Conservation (phyloP, 148 eudicot species). For the Chenopodium quinoa region DNA sequence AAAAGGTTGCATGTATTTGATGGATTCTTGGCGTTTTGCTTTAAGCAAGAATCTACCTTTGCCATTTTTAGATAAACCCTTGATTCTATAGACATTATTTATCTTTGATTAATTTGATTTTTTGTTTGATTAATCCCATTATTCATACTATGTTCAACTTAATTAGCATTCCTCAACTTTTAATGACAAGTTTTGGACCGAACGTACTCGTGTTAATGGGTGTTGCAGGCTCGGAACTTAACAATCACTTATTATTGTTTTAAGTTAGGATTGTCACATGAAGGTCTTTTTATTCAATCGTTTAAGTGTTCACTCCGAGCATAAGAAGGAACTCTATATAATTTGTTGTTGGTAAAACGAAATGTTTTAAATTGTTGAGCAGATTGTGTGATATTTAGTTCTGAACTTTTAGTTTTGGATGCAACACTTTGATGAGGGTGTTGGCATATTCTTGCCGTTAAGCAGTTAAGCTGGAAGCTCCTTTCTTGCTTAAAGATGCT, state of each 20-base stretch:
- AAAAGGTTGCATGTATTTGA: not conserved
- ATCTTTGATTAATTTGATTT: not conserved
- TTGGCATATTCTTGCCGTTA: not conserved
- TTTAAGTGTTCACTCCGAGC: not conserved
- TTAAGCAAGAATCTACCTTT: constrained; percentile 25
- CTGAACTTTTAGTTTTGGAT: not conserved
- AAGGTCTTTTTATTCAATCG: not conserved
- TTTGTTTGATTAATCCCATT: not conserved
- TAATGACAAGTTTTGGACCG: not conserved
- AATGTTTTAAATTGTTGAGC: not conserved
- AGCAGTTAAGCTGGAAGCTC: constrained; percentile 6
- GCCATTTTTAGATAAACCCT: not conserved
- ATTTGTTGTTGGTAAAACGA: not conserved
- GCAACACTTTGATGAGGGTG: not conserved
- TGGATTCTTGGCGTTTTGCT: constrained; percentile 21
- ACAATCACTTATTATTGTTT: not conserved
- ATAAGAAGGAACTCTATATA: not conserved
- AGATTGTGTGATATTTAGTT: not conserved
- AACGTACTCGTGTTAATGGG: not conserved
- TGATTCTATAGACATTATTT: not conserved
- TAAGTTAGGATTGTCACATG: not conserved
- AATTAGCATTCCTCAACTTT: too few relatives aligned
- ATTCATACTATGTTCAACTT: not conserved
- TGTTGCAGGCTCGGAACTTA: not conserved
- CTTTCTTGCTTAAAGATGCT: not conserved